phyloP scores from a whole-genome alignment of 352 stramenopile genomes.

The Phytophthora uliginosa region DNA sequence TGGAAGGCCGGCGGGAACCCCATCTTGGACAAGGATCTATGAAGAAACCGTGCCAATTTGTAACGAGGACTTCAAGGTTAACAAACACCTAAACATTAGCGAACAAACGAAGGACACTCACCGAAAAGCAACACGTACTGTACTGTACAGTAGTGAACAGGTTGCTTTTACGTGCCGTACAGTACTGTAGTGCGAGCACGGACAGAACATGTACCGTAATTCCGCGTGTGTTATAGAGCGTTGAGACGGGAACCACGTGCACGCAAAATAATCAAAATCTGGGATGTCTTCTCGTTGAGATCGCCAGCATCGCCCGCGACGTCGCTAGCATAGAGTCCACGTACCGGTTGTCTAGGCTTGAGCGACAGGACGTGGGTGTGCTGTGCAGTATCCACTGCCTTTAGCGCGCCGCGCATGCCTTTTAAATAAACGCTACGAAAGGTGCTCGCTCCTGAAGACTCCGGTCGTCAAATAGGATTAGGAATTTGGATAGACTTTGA shows the following conservation, averaged over 20 bases:
- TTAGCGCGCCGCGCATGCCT: too few species aligned
- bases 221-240: too few species aligned
- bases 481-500: neutral
- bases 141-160: neutral
- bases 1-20: neutral
- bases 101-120: slow-evolving; percentile 5
- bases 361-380: too few species aligned
- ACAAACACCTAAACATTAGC: slow-evolving; percentile 16
- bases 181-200: too few species aligned
- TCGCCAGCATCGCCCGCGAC: too few species aligned
- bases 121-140: neutral
- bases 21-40: slow-evolving; percentile 17
- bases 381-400: too few species aligned
- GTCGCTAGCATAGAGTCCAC: too few species aligned
- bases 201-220: too few species aligned
- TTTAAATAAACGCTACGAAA: neutral
- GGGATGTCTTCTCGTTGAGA: too few species aligned
- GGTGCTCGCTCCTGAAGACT: neutral
- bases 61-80: slow-evolving; percentile 19
- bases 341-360: too few species aligned
- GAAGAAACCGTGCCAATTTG: slow-evolving; percentile 24
- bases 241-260: too few species aligned
- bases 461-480: neutral
- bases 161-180: neutral
- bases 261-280: too few species aligned